Evolutionary conservation across 1,139 yeast species (phyloP).

Genomic region (Pichia sp.): DNA sequence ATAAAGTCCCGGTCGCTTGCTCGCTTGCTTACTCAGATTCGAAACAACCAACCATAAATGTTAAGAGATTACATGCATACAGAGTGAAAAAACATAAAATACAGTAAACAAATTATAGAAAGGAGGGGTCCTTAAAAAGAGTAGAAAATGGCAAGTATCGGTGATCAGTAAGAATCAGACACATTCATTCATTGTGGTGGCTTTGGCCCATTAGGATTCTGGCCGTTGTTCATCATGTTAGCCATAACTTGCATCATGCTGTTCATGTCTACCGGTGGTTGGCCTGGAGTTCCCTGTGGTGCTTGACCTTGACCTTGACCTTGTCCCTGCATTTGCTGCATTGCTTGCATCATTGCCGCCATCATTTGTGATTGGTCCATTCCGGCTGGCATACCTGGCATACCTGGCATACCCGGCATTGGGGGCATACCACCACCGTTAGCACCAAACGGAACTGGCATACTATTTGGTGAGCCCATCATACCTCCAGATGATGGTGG

Average conservation of each 20-base stretch:
- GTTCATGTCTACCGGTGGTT: conserved; percentile 25
- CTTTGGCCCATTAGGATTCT: conserved; percentile 11
- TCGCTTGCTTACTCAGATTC: too few species aligned
- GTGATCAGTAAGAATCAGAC: too few species aligned
- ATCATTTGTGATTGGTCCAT: conserved; percentile 23
- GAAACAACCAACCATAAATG: too few species aligned
- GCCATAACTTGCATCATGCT: conserved; percentile 28
- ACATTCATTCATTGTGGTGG: conserved; percentile 15
- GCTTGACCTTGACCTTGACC: conserved; percentile 4
- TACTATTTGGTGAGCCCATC: conserved; percentile 4
- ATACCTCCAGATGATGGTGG: conserved; percentile 1
- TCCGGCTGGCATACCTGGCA: conserved; percentile 3
- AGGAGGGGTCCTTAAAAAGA: too few species aligned
- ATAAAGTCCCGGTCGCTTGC: too few species aligned
- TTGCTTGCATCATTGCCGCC: conserved; percentile 26
- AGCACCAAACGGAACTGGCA: conserved; percentile 1
- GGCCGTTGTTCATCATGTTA: conserved; percentile 26
- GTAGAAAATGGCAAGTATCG: too few species aligned
- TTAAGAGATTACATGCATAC: too few species aligned
- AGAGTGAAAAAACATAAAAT: too few species aligned
- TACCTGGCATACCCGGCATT: too few species aligned
- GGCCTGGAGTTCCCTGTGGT: not conserved
- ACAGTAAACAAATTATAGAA: too few species aligned
- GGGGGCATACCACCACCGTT: not conserved
- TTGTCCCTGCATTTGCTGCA: conserved; percentile 24